These are phyloP conservation scores for Trifolium fragiferum DNA, from an alignment of 306 rosid species.

Conservation along the genomic window DNA sequence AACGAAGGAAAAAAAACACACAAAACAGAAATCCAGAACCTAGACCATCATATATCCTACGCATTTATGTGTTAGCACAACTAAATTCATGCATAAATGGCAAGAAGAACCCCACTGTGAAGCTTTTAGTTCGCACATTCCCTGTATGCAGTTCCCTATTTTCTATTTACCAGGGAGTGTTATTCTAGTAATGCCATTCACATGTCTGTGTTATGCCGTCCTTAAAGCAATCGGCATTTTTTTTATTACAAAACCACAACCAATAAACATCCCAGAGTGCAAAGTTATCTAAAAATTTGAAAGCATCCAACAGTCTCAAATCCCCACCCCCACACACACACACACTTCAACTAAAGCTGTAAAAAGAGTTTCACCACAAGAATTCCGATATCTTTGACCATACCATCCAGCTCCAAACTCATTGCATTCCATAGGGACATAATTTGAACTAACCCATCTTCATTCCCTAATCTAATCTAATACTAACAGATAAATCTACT, in stretches of 20 bases:
- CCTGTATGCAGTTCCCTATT: slow-evolving; percentile 13
- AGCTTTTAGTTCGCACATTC: slow-evolving; percentile 25
- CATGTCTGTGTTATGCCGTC: neutral
- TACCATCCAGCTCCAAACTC: slow-evolving; percentile 18
- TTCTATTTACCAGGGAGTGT: slow-evolving; percentile 4
- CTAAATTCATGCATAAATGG: slow-evolving; percentile 27
- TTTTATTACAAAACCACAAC: slow-evolving; percentile 20
- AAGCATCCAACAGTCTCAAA: slow-evolving; percentile 17
- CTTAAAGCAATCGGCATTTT: slow-evolving; percentile 17
- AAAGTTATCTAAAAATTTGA: slow-evolving; percentile 24
- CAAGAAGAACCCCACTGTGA: slow-evolving; percentile 8
- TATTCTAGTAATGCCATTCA: slow-evolving; percentile 29
- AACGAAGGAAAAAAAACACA: neutral
- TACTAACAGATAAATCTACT: slow-evolving; percentile 14
- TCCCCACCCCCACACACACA: neutral
- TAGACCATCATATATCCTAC: slow-evolving; percentile 5
- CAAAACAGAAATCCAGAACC: slow-evolving; percentile 28
- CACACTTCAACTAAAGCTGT: slow-evolving; percentile 10
- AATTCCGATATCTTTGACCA: slow-evolving; percentile 23
- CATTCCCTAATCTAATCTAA: slow-evolving; percentile 22
- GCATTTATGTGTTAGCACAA: slow-evolving; percentile 11
- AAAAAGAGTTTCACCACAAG: slow-evolving; percentile 19
- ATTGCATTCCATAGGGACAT: slow-evolving; percentile 8
- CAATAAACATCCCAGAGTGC: slow-evolving; percentile 30
- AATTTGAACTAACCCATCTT: slow-evolving; percentile 25